These are phyloP conservation scores for Chrysopogon serrulatus DNA, from an alignment of 176 grass and related monocot genomes.

Conservation along the genomic window DNA sequence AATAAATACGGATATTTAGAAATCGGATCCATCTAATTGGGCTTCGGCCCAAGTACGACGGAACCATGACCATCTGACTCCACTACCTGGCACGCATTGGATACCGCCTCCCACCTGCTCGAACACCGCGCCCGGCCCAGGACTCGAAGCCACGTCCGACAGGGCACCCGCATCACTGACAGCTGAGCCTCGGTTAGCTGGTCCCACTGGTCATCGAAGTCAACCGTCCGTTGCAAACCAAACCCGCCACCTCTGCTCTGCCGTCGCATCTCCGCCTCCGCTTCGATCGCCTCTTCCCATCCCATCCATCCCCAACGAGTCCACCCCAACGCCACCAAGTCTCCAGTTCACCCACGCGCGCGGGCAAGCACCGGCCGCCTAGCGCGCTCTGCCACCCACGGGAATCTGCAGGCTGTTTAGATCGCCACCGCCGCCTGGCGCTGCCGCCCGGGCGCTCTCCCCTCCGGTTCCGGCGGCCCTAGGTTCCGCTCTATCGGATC, in stretches of 20 bases:
- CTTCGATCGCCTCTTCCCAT: not conserved
- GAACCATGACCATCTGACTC: no score
- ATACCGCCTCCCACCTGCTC: not conserved
- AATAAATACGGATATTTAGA: no score
- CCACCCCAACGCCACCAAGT: conserved; percentile 7
- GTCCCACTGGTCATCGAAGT: not conserved
- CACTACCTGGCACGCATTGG: not conserved
- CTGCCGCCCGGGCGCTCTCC: not conserved
- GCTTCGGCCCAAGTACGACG: no score
- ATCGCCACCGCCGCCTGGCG: not conserved
- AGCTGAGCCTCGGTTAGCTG: not conserved
- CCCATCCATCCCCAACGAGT: no score
- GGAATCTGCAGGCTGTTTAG: not conserved
- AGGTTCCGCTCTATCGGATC: not conserved
- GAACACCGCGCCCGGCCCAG: not conserved
- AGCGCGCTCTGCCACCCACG: not conserved
- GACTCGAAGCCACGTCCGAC: not conserved
- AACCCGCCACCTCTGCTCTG: not conserved
- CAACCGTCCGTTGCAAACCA: not conserved
- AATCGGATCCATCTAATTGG: no score
- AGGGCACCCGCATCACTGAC: not conserved
- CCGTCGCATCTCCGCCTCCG: not conserved
- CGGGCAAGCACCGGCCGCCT: not conserved
- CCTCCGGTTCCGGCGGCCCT: not conserved
- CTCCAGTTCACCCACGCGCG: conserved; percentile 37